These are phyloP conservation scores for Jacaranda copaia DNA, from an alignment of 257 asterid species.

Conservation along the genomic window DNA sequence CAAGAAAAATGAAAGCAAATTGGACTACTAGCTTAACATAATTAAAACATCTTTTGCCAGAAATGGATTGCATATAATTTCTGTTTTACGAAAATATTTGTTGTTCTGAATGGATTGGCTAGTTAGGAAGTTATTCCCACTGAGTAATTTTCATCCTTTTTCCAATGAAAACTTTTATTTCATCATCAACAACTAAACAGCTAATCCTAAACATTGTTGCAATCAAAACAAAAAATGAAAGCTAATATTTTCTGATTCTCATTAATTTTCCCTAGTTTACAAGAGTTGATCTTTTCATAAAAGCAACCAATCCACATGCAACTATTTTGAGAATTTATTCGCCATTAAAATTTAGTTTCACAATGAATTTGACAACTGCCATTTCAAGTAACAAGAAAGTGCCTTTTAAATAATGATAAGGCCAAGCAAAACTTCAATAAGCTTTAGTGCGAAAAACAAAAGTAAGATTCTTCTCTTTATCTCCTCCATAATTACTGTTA, in stretches of 20 bases:
- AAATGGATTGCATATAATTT: not conserved
- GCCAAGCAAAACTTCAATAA: no score
- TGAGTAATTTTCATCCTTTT: no score
- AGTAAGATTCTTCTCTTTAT: no score
- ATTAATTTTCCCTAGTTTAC: no score
- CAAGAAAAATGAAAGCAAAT: not conserved
- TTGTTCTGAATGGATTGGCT: no score
- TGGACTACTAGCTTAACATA: not conserved
- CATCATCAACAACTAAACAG: not conserved
- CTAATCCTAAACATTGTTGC: no score
- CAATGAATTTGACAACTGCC: not conserved
- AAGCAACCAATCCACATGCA: not conserved
- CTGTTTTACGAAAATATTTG: not conserved
- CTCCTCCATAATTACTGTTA: no score
- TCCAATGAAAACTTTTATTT: not conserved
- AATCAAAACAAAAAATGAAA: no score
- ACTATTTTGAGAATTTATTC: not conserved
- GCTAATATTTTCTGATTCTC: no score
- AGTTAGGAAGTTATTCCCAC: no score
- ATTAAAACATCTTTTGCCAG: not conserved
- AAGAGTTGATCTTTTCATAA: no score
- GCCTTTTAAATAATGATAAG: not conserved
- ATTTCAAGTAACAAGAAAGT: constrained; percentile 3
- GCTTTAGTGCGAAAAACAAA: no score
- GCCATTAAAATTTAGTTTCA: not conserved